Base-by-base conservation (phyloP, 164 flowering plant genomes). In the Euptelea pleiosperma region DNA sequence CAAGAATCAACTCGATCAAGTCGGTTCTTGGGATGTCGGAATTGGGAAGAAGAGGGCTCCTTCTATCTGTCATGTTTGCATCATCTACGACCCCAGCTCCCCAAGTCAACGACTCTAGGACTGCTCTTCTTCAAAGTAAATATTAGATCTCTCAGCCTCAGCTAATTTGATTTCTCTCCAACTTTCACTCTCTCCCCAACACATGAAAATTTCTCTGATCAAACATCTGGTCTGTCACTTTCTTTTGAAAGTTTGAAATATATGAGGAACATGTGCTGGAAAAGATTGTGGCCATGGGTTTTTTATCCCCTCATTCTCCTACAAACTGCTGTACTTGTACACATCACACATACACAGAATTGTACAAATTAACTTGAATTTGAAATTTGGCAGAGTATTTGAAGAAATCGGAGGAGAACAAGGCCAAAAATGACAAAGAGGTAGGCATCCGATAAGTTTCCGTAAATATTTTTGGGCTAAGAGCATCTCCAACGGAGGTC, bases 361-460 rank as follows among this genome's bases (percentile, higher is more conserved):
- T 52, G 15, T 52, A 34, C 6, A 4, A 18, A 16, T 34, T 52
- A 33, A 18, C 15, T 12, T 15, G 25, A 21, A 9, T 34, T 25
- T 45, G 15, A 56, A 40, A 24, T 31, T 36, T 65, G 0, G 10
- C 79, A 89, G 96, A 73, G 45, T 90, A 82, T 54, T 59, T 83
- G 73, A 83, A 90, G 86, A 87, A 87, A 67, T 80, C 94, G 2
- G 72, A 90, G 72, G 91, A 82, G 54, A 89, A 89, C 81, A 89
- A 85, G 70, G 75, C 77, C 63, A 85, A 85, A 67, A 82, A 90
- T 76, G 94, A 90, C 73, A 87, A 87, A 67, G 92, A 87, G 87
- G 96, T 84, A 64, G 42, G 29, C 15, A 9, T 29, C 11, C 8
- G 18, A 22, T 24, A 36, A 37, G 6, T 22, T 36, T n/a, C n/a